phyloP scores from a whole-genome alignment of 768 basidiomycete genomes.

The Leccinellum albellum region DNA sequence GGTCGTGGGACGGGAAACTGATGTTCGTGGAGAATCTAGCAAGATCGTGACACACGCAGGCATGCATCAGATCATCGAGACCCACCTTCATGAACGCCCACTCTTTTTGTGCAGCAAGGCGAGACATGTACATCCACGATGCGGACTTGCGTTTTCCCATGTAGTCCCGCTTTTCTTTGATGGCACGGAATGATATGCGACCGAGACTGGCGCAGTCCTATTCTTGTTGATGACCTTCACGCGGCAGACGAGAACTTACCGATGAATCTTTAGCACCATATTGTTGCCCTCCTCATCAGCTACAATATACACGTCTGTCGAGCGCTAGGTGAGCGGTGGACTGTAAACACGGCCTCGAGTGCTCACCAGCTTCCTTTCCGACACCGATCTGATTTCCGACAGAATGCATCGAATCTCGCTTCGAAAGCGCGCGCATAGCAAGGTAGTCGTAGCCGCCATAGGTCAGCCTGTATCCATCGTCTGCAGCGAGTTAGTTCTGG shows the following conservation, averaged over 20 bases:
- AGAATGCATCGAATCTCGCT: slow-evolving; percentile 81
- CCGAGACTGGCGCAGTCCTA: slow-evolving; percentile 62
- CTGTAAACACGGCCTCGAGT: neutral
- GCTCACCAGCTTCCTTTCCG: slow-evolving; percentile 91
- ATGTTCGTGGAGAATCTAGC: slow-evolving; percentile 84
- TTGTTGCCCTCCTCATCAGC: slow-evolving; percentile 80
- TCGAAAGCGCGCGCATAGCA: slow-evolving; percentile 89
- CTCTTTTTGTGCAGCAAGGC: slow-evolving; percentile 94
- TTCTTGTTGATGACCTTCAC: neutral
- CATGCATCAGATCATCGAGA: neutral
- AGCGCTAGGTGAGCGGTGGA: slow-evolving; percentile 3
- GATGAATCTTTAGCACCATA: slow-evolving; percentile 90
- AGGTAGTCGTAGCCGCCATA: slow-evolving; percentile 99
- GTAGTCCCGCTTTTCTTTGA: slow-evolving; percentile 96
- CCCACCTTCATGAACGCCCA: slow-evolving; percentile 97
- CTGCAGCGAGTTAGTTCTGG: slow-evolving; percentile 39
- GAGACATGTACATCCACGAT: slow-evolving; percentile 99
- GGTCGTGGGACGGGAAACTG: slow-evolving; percentile 91
- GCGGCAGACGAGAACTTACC: slow-evolving; percentile 42
- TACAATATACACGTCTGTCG: slow-evolving; percentile 78
- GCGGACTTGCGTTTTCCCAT: slow-evolving; percentile 93
- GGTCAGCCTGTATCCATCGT: slow-evolving; percentile 95
- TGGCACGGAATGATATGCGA: slow-evolving; percentile 94
- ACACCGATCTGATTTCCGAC: slow-evolving; percentile 98
- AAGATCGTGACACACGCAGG: neutral